A percentile compares a stretch with the other conserved stretches of the same genome.
Evolutionary conservation across 306 rosid species (phyloP).

Genomic region (Cercis canadensis): DNA sequence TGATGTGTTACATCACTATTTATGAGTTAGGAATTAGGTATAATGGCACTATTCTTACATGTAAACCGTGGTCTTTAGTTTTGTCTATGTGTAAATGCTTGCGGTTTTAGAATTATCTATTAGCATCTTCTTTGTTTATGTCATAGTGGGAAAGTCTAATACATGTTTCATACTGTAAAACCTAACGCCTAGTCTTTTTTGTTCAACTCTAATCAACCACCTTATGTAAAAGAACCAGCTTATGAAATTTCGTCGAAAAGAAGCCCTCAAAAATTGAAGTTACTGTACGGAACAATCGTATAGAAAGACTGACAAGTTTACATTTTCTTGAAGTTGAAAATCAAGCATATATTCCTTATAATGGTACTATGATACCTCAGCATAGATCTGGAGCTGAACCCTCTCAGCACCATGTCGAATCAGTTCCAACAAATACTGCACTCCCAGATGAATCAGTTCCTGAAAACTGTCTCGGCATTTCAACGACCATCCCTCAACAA

Average conservation of each 20-base stretch:
- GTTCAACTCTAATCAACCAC: background rate
- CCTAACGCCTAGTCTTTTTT: no score
- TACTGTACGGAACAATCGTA: background rate
- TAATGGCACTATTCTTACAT: no score
- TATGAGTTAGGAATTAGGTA: no score
- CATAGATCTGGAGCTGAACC: slow-evolving; percentile 30
- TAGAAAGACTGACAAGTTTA: background rate
- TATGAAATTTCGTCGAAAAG: background rate
- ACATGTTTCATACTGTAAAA: no score
- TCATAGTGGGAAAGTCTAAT: no score
- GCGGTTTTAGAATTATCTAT: no score
- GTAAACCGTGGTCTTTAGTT: no score
- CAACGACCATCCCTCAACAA: background rate
- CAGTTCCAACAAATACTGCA: slow-evolving; percentile 29
- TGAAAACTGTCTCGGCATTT: no score
- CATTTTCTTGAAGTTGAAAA: slow-evolving; percentile 24
- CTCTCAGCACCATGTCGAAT: slow-evolving; percentile 34
- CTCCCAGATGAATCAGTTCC: slow-evolving; percentile 3
- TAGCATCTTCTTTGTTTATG: no score
- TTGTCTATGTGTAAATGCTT: no score
- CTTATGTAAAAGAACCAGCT: background rate
- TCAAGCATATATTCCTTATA: slow-evolving; percentile 38
- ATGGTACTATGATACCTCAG: slow-evolving; percentile 19
- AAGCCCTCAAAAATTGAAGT: background rate
- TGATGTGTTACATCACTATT: no score